Conservation (phyloP, 2,329 filamentous ascomycete genomes). For the Tricladium varicosporioides region DNA sequence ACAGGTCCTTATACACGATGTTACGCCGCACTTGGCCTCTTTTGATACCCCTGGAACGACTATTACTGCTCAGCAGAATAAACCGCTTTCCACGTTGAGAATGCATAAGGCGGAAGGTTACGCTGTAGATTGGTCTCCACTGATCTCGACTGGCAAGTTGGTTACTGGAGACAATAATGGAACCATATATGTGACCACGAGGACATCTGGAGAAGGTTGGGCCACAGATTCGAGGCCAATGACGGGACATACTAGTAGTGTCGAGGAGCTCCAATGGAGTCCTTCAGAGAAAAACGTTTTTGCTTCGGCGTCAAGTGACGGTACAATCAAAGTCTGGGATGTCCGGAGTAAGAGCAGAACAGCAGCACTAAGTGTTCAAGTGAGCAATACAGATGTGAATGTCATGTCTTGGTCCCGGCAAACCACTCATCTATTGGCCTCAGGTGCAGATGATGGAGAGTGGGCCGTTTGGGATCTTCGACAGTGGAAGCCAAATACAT, state of each 20-base stretch:
- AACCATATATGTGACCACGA: slow-evolving; percentile 82
- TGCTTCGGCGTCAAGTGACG: slow-evolving; percentile 89
- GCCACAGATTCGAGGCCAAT: slow-evolving; percentile 83
- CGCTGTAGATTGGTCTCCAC: slow-evolving; percentile 92
- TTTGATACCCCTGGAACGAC: slow-evolving; percentile 86
- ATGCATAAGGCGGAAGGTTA: slow-evolving; percentile 95
- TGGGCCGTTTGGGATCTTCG: slow-evolving; percentile 97
- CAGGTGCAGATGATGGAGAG: slow-evolving; percentile 87
- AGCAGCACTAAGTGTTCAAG: slow-evolving; percentile 82
- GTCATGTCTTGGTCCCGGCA: slow-evolving; percentile 93
- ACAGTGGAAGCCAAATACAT: slow-evolving; percentile 76
- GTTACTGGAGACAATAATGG: slow-evolving; percentile 90
- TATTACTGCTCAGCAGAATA: slow-evolving; percentile 80
- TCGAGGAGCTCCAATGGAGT: slow-evolving; percentile 97
- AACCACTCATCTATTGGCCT: slow-evolving; percentile 85
- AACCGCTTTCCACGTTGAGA: slow-evolving; percentile 81
- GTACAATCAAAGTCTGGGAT: slow-evolving; percentile 95
- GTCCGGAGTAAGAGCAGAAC: slow-evolving; percentile 85
- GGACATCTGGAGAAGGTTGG: slow-evolving; percentile 85
- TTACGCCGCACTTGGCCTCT: slow-evolving; percentile 82
- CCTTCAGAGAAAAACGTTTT: slow-evolving; percentile 92
- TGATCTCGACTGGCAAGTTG: slow-evolving; percentile 77
- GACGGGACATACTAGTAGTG: slow-evolving; percentile 76
- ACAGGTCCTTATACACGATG: slow-evolving; percentile 88
- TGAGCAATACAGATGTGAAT: slow-evolving; percentile 86